Base-by-base conservation (phyloP, 169 alveolate species). In the Plasmodium malariae region DNA sequence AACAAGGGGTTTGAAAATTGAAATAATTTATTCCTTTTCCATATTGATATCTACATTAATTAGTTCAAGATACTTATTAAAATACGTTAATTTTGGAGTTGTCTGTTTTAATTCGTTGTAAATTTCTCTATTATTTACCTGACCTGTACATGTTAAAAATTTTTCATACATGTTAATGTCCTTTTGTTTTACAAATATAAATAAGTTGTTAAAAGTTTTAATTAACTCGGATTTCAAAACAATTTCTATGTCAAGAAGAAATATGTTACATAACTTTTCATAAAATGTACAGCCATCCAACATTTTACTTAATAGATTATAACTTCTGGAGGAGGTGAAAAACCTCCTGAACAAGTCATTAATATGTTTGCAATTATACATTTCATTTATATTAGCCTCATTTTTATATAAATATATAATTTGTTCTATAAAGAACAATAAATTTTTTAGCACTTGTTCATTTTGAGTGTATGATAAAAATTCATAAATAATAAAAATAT, bases 51-150 rank as follows among this genome's bases (percentile, higher is more conserved):
- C n/a, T n/a, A n/a, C n/a, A n/a, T n/a, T n/a, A 59, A 19, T 14
- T 30, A 78, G 65, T 43, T 78, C 89, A 12, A 78, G 89, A 55
- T 62, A 78, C 40, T 32, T 78, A 36, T 65, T 49, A 63, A 78
- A 78, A 68, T 78, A 68, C 5, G 68, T 78, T 7, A 78, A 14
- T 1, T 48, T 78, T 24, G 89, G 89, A 55, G 63, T 30, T 3
- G 48, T 63, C 48, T 32, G 57, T 28, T 78, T 78, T 51, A 78
- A 17, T 2, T 49, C 45, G 6, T 48, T 21, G 45, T 78, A 78
- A 43, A 78, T 78, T 26, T 45, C 69, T 24, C 48, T 55, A 78
- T 62, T 78, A 1, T 78, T 69, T 30, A 54, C n/a, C 19, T 45
- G 26, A 30, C 37, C 17, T 3, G 89, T 37, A 3, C 28, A 28